Conservation (phyloP, 768 basidiomycete genomes). For the Podaxis sp. region DNA sequence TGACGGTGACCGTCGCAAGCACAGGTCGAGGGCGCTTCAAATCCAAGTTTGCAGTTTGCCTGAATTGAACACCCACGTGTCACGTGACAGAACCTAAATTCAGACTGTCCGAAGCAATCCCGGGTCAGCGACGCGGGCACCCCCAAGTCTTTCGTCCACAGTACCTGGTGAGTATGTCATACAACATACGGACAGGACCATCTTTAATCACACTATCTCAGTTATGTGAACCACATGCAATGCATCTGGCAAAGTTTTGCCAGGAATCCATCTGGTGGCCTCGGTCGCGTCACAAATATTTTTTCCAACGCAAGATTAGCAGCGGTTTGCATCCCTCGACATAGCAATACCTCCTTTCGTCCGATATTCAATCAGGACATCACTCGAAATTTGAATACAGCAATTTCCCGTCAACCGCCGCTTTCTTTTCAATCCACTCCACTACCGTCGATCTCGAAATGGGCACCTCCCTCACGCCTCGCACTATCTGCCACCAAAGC, state of each 20-base stretch:
- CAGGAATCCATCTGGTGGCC: constrained; percentile 34
- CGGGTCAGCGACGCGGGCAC: background rate
- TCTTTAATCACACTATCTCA: constrained; percentile 19
- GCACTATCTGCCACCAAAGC: constrained; percentile 46
- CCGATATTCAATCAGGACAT: background rate
- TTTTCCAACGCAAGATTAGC: background rate
- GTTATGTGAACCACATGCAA: constrained; percentile 74
- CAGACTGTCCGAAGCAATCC: background rate
- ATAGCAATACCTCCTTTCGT: background rate
- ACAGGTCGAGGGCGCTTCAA: background rate
- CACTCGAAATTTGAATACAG: background rate
- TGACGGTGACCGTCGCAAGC: constrained; percentile 6
- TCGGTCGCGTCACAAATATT: constrained; percentile 18
- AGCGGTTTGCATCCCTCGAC: background rate
- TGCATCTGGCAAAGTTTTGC: constrained; percentile 58
- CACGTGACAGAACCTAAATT: constrained; percentile 1
- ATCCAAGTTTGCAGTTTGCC: background rate
- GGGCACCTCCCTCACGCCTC: constrained; percentile 15
- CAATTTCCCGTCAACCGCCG: background rate
- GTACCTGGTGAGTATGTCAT: constrained; percentile 1
- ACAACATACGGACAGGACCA: background rate
- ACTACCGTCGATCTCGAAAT: background rate
- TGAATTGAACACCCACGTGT: background rate
- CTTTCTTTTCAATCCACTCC: constrained; percentile 1
- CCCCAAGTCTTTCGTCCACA: background rate